Evolutionary conservation across 1,284 basidiomycete genomes (phyloP), one percentile per base, ranked within the genome.

Genomic region (Crucibulum parvulum): DNA sequence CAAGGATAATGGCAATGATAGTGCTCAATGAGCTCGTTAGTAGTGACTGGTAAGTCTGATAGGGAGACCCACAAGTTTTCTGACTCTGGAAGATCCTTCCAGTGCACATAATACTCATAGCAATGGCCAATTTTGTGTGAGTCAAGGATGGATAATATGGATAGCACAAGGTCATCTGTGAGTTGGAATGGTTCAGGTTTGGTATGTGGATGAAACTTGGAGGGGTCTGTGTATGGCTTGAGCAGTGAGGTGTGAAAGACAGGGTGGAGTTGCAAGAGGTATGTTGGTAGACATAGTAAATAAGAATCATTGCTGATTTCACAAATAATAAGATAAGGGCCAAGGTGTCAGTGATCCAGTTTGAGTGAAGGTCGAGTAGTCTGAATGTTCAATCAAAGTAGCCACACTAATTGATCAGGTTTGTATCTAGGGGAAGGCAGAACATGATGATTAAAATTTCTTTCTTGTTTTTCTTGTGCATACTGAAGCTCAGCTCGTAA

Each of bases 191-290:
- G 69, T 46, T 61, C 34, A 24, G 67, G 67, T 2, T 57, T 31
- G 31, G 70, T 48, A 43, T 69, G 69, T 4, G 66, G 43, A 55
- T 68, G 66, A 37, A 69, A 57, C 50, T 68, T 39, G 52, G 64
- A 50, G 60, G 68, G 36, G 36, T 51, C 31, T 41, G 63, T 9
- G 65, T 68, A 55, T 15, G 76, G 75, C 59, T 76, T 67, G 6
- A 81, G 71, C 15, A 75, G 69, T 4, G 70, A 74, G 38, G 75
- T 70, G 60, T 81, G 71, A 66, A 81, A 81, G 10, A 81, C 75
- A 13, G 72, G 70, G 56, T 75, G 64, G 9, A 74, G 65, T 24
- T 61, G 55, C 9, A 67, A 69, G 6, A 73, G 57, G 59, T 70
- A 69, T 31, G 66, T 46, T 15, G 72, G 72, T 18, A 72, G 68